Conservation (phyloP, 2,329 filamentous ascomycete genomes). For the Phoma sp. region DNA sequence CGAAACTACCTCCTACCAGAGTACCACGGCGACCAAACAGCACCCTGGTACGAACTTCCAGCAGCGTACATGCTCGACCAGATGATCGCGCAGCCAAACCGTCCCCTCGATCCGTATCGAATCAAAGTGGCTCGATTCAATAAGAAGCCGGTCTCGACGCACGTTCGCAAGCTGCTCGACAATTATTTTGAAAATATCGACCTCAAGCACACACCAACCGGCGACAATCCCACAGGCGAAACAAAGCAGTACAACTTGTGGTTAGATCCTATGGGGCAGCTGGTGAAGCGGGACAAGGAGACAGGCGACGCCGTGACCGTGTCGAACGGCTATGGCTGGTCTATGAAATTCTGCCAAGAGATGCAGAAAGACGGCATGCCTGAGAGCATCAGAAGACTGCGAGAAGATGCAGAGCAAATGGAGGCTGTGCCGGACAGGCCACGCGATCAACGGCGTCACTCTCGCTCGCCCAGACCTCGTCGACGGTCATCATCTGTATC, state of each 20-base stretch:
- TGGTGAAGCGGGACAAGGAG: constrained; percentile 68
- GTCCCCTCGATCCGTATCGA: constrained; percentile 73
- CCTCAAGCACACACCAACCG: constrained; percentile 56
- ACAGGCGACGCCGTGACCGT: constrained; percentile 69
- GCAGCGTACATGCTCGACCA: constrained; percentile 82
- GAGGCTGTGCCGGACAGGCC: constrained; percentile 19
- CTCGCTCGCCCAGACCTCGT: constrained; percentile 18
- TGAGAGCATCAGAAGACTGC: constrained; percentile 27
- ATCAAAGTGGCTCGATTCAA: constrained; percentile 69
- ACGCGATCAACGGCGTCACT: constrained; percentile 15
- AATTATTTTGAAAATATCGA: constrained; percentile 69
- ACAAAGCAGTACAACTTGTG: constrained; percentile 53
- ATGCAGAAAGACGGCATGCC: constrained; percentile 65
- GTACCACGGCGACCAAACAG: constrained; percentile 75
- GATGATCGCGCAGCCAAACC: constrained; percentile 76
- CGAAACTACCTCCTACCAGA: constrained; percentile 73
- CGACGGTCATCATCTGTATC: constrained; percentile 26
- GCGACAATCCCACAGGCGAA: constrained; percentile 45
- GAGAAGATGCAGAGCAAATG: constrained; percentile 28
- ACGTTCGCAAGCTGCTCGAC: constrained; percentile 73
- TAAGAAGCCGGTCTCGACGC: constrained; percentile 68
- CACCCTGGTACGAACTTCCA: constrained; percentile 81
- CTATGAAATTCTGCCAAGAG: constrained; percentile 76
- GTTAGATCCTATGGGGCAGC: constrained; percentile 77
- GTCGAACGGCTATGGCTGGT: constrained; percentile 90